These are phyloP conservation scores for Erodium moschatum DNA, from an alignment of 441 rosid species.

Conservation along the genomic window DNA sequence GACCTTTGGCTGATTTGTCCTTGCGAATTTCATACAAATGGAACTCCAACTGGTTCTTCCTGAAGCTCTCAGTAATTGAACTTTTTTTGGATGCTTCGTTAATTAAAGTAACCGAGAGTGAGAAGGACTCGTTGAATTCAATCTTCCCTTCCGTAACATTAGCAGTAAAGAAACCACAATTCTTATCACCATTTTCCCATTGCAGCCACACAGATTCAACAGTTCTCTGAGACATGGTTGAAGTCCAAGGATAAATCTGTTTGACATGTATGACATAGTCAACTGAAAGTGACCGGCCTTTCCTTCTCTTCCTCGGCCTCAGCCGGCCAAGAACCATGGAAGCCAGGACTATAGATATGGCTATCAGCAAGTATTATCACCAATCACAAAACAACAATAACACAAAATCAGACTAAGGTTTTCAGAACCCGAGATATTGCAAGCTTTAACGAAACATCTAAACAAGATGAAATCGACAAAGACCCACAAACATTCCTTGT, in stretches of 20 bases:
- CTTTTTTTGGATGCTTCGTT: constrained; percentile 50
- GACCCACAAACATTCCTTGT: background rate
- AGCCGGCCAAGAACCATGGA: constrained; percentile 53
- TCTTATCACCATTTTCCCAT: constrained; percentile 80
- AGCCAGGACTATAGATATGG: constrained; percentile 8
- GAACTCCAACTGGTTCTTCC: constrained; percentile 59
- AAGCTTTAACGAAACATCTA: background rate
- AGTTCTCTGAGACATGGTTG: constrained; percentile 77
- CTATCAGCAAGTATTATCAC: background rate
- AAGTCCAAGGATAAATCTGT: constrained; percentile 94
- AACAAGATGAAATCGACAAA: background rate
- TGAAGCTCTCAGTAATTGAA: constrained; percentile 41
- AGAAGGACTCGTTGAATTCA: constrained; percentile 71
- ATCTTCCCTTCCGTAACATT: constrained; percentile 85
- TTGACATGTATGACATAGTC: constrained; percentile 60
- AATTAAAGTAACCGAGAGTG: constrained; percentile 55
- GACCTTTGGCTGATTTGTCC: constrained; percentile 46
- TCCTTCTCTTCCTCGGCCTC: constrained; percentile 51
- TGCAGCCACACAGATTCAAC: constrained; percentile 72
- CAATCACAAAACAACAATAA: background rate
- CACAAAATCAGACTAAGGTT: background rate
- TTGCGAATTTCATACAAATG: constrained; percentile 78
- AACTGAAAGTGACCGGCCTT: constrained; percentile 35
- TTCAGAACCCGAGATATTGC: background rate
- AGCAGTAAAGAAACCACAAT: constrained; percentile 51